These are phyloP conservation scores for Mycena belliarum DNA, from an alignment of 768 basidiomycete genomes.

Conservation along the genomic window DNA sequence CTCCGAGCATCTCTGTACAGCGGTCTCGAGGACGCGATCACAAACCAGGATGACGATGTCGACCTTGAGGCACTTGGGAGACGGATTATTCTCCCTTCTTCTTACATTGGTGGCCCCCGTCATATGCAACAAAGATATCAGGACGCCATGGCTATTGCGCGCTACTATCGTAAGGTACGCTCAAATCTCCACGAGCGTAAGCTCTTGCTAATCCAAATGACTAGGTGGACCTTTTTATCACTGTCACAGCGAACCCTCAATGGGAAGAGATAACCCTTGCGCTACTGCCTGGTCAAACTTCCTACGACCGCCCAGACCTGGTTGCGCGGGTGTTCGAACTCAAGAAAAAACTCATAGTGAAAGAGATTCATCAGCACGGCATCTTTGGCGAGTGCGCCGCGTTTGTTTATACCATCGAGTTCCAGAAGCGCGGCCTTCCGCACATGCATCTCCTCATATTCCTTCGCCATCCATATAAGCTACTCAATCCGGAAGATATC, in stretches of 20 bases:
- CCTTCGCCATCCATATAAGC: too few species aligned
- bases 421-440: constrained; percentile 54
- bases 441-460: too few species aligned
- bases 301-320: constrained; percentile 49
- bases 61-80: constrained; percentile 26
- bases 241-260: too few species aligned
- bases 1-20: constrained; percentile 34
- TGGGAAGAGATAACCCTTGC: constrained; percentile 52
- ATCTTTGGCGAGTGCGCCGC: constrained; percentile 44
- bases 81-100: constrained; percentile 26
- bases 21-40: constrained; percentile 30
- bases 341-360: constrained; percentile 40
- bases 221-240: constrained; percentile 49
- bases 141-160: constrained; percentile 44
- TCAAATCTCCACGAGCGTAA: too few species aligned
- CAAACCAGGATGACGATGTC: constrained; percentile 13
- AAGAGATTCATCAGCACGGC: constrained; percentile 36
- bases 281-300: constrained; percentile 38
- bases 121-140: constrained; percentile 38
- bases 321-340: constrained; percentile 46
- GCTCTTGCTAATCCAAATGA: too few species aligned
- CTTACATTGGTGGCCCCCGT: constrained; percentile 21
- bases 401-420: constrained; percentile 51
- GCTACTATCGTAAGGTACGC: constrained; percentile 4
- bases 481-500: too few species aligned